Evolutionary conservation across 1,139 yeast genomes (phyloP), one percentile per base, ranked within the genome.

Genomic region (Suzukiozyma palmioleophila): DNA sequence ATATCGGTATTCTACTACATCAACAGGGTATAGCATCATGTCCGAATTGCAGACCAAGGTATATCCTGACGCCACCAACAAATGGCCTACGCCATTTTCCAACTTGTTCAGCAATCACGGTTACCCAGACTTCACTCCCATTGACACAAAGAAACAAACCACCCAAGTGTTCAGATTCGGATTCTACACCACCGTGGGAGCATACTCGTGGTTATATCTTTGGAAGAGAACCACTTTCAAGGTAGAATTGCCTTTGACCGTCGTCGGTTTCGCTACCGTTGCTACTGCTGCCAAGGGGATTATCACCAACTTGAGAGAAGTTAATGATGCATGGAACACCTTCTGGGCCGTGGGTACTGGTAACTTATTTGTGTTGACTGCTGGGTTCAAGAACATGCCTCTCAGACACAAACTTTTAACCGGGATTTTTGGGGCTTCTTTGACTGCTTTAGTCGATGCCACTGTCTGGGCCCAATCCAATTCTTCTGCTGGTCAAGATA

Each of bases 311-410:
- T 59, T 71, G 50, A 65, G 77, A 60, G 75, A 70, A 51, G 69
- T 60, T 54, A 69, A 69, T 49, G 77, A 71, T 54, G 74, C 71
- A 34, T 71, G 77, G 77, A 71, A 71, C 57, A 64, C 69, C 10
- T 68, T 71, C 51, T 62, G 70, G 66, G 76, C 66, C 15, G 69
- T 69, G 38, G 69, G 65, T 32, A 56, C 66, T 25, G 75, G 74
- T 47, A 69, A 69, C 54, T 58, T 69, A 49, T 66, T 62, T 9
- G 62, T 61, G 39, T 66, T 69, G 51, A 60, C 69, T 21, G 66
- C 62, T 33, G 75, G 72, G 4, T 69, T 66, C 59, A 67, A 58
- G 53, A 52, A 39, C 41, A 66, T 69, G 69, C 76, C 76, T 1
- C 50, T 53, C 33, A 69, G 65, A 52, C 74, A 69, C 49, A 70